Percentiles rank a stretch among this genome's conserved stretches.
Conservation (phyloP, 2,329 filamentous ascomycete species). For the Lachnellula suecica region DNA sequence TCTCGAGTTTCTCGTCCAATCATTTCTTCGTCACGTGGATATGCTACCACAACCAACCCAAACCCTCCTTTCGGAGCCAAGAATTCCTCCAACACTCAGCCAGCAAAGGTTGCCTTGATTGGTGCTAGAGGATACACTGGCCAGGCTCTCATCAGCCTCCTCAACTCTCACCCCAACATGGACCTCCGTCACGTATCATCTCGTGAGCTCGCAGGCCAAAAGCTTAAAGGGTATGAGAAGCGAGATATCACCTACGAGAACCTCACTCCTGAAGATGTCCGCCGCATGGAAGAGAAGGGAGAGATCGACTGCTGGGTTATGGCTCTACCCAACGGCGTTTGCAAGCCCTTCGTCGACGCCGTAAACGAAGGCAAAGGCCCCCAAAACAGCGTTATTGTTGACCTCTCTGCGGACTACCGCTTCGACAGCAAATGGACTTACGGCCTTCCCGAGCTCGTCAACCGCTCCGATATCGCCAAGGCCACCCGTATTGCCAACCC, state of each 20-base stretch:
- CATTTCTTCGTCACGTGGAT: slow-evolving; percentile 41
- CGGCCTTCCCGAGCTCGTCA: slow-evolving; percentile 82
- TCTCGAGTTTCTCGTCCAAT: slow-evolving; percentile 14
- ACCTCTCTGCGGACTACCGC: slow-evolving; percentile 95
- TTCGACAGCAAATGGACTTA: slow-evolving; percentile 88
- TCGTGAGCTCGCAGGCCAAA: slow-evolving; percentile 83
- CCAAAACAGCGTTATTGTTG: slow-evolving; percentile 75
- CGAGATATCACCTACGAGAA: slow-evolving; percentile 91
- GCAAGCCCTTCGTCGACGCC: slow-evolving; percentile 90
- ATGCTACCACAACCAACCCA: slow-evolving; percentile 72
- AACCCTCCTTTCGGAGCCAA: slow-evolving; percentile 88
- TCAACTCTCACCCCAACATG: slow-evolving; percentile 86
- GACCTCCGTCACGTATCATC: slow-evolving; percentile 91
- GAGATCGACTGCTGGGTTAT: slow-evolving; percentile 96
- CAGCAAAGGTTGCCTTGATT: slow-evolving; percentile 81
- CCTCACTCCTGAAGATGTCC: slow-evolving; percentile 81
- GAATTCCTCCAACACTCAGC: slow-evolving; percentile 78
- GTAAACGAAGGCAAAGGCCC: slow-evolving; percentile 66
- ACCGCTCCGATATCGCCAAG: slow-evolving; percentile 72
- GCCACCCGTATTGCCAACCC: slow-evolving; percentile 87
- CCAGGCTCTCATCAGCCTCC: slow-evolving; percentile 81
- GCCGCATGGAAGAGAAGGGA: slow-evolving; percentile 77
- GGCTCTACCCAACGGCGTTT: slow-evolving; percentile 93
- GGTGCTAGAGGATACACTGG: slow-evolving; percentile 94
- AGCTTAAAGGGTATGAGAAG: slow-evolving; percentile 88